Percentiles rank a stretch among this genome's conserved stretches.
Conservation (phyloP, 2,329 filamentous ascomycete species). For the Hypoxylon sp. region DNA sequence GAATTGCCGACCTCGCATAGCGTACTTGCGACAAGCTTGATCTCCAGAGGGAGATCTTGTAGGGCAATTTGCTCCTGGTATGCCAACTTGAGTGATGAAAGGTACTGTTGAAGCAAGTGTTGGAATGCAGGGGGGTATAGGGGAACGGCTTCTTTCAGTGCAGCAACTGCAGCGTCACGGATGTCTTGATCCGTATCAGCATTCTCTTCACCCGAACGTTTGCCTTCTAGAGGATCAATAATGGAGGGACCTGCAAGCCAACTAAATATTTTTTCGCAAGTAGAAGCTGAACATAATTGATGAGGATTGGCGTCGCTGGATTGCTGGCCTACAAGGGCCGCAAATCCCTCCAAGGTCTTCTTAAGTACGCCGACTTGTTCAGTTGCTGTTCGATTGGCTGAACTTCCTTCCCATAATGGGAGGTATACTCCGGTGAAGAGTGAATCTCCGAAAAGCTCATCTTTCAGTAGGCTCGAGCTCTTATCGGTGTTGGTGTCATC, state of each 20-base stretch:
- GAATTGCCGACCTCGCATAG: slow-evolving; percentile 62
- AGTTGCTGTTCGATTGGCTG: slow-evolving; percentile 18
- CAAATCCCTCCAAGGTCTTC: slow-evolving; percentile 44
- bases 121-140: slow-evolving; percentile 44
- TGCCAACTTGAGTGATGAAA: slow-evolving; percentile 40
- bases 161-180: slow-evolving; percentile 39
- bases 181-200: slow-evolving; percentile 34
- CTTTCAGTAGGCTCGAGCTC: slow-evolving; percentile 31
- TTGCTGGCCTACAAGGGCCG: slow-evolving; percentile 41
- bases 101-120: slow-evolving; percentile 42
- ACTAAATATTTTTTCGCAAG: slow-evolving; percentile 39
- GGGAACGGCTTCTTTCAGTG: slow-evolving; percentile 41
- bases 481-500: slow-evolving; percentile 2
- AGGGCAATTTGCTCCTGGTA: slow-evolving; percentile 31
- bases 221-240: slow-evolving; percentile 39
- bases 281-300: slow-evolving; percentile 42
- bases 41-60: slow-evolving; percentile 33
- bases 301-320: slow-evolving; percentile 27
- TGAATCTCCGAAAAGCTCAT: slow-evolving; percentile 44
- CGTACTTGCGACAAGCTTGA: slow-evolving; percentile 53
- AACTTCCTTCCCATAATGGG: slow-evolving; percentile 41
- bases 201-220: slow-evolving; percentile 17
- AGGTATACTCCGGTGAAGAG: slow-evolving; percentile 43
- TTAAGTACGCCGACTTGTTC: slow-evolving; percentile 39
- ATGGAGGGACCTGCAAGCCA: slow-evolving; percentile 42